Evolutionary conservation across 2,329 filamentous ascomycete species (phyloP).

Genomic region (Colletotrichum tofieldiae): DNA sequence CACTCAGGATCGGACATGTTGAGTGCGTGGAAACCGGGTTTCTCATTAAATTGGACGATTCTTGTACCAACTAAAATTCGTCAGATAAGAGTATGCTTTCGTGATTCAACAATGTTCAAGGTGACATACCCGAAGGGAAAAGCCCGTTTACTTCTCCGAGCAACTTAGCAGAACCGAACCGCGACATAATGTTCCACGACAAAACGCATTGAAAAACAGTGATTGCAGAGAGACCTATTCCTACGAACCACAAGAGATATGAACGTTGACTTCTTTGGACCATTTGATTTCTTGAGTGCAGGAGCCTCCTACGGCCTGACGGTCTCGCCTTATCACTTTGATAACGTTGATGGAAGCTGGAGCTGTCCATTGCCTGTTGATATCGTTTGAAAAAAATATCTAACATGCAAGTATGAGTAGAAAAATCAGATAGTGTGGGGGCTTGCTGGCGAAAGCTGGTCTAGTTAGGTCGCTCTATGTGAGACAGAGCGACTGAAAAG

Average conservation of each 20-base stretch:
- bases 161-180: neutral
- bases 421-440: no score
- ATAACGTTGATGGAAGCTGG: neutral
- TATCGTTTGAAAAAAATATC: no score
- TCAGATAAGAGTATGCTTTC: neutral
- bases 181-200: neutral
- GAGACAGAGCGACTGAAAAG: no score
- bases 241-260: neutral
- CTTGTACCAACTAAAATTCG: neutral
- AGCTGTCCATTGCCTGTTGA: neutral
- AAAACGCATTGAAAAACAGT: neutral
- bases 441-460: no score
- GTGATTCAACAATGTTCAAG: neutral
- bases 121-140: neutral
- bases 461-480: no score
- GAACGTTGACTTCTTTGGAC: neutral
- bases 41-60: neutral
- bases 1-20: slow-evolving; percentile 2
- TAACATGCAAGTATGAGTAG: no score
- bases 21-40: neutral
- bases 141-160: neutral
- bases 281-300: neutral
- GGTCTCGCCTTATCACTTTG: neutral
- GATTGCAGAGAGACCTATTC: neutral
- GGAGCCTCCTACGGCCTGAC: neutral